Base-by-base conservation (phyloP, 257 asterid genomes). In the Nicotiana knightiana region DNA sequence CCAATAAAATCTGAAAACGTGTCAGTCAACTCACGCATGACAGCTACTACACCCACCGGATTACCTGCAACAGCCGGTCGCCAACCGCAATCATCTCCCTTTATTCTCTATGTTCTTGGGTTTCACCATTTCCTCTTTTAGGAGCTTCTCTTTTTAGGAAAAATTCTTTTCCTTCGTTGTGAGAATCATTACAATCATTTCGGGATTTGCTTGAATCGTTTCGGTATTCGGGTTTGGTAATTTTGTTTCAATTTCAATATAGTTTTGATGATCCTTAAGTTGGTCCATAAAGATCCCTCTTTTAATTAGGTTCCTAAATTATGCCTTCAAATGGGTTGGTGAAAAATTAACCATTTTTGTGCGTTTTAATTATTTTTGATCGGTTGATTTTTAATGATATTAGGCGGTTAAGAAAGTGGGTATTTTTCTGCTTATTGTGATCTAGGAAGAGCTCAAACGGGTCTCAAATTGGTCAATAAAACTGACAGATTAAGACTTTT, bases 31-130 rank as follows among this genome's bases (percentile, higher is more conserved):
- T 53, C 76, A 83, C 5, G 32, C 51, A 46, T 28, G 17, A 53
- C 57, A 53, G 15, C 15, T 82, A 63, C 76, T 37, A 11, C 16
- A 32, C 2, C 28, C 68, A 2, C 81, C 30, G 46, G 17, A 32
- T 12, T 30, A 77, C 85, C 78, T 85, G 2, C 66, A 33, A 3
- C 61, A 35, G 68, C 83, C 85, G 85, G 87, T 85, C 48, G 51
- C 87, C 82, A 82, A 77, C 85, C 16, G 64, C 76, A 37, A 67
- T 67, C 81, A 67, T 30, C 55, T 57, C 5, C 28, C 70, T 17
- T 12, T 67, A 8, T 18, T 57, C 43, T 61, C 62, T 48, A 24
- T 55, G 2, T 30, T 10, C 37, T 46, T 51, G n/a, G 17, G 32
- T 28, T 16, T 26, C 54, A 35, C 4, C 21, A 24, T 65, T 30